Evolutionary conservation across 2,329 filamentous ascomycete genomes (phyloP).

Genomic region (Monilinia aucupariae): DNA sequence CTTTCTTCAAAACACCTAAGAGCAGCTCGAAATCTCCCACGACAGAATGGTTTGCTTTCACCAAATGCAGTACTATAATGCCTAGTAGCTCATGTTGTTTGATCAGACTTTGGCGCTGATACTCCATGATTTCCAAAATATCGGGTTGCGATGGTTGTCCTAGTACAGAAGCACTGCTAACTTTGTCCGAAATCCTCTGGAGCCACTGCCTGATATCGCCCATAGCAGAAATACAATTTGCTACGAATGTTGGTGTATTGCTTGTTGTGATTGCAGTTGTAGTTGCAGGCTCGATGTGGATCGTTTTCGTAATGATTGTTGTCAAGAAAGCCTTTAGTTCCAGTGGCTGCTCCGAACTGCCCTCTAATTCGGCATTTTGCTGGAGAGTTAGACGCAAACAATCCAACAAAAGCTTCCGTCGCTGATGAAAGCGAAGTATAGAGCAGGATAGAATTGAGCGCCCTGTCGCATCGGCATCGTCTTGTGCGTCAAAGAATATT

Average conservation of each 20-base stretch:
- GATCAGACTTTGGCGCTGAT: constrained; percentile 72
- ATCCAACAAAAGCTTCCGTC: constrained; percentile 76
- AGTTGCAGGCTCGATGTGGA: constrained; percentile 36
- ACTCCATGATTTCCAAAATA: constrained; percentile 70
- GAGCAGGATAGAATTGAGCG: constrained; percentile 70
- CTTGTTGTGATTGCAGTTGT: constrained; percentile 20
- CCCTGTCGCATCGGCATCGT: constrained; percentile 62
- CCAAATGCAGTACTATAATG: constrained; percentile 70
- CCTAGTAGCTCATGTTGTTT: constrained; percentile 87
- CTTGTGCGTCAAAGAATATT: constrained; percentile 68
- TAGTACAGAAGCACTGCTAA: constrained; percentile 69
- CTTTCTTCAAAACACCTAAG: constrained; percentile 59
- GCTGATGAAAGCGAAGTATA: constrained; percentile 82
- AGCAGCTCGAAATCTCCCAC: constrained; percentile 69
- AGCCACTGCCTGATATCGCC: constrained; percentile 71
- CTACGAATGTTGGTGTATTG: constrained; percentile 52
- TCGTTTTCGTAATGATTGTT: constrained; percentile 34
- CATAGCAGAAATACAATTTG: constrained; percentile 73
- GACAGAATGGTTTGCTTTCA: constrained; percentile 68
- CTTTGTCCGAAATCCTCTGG: constrained; percentile 66
- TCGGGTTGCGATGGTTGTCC: constrained; percentile 59
- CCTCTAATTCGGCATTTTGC: constrained; percentile 38
- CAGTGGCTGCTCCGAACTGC: constrained; percentile 42
- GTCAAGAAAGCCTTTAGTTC: constrained; percentile 51
- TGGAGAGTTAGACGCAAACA: constrained; percentile 75